Percentiles rank a stretch among this genome's conserved stretches.
Conservation (phyloP, 352 stramenopile species). For the Pythium aquatile region DNA sequence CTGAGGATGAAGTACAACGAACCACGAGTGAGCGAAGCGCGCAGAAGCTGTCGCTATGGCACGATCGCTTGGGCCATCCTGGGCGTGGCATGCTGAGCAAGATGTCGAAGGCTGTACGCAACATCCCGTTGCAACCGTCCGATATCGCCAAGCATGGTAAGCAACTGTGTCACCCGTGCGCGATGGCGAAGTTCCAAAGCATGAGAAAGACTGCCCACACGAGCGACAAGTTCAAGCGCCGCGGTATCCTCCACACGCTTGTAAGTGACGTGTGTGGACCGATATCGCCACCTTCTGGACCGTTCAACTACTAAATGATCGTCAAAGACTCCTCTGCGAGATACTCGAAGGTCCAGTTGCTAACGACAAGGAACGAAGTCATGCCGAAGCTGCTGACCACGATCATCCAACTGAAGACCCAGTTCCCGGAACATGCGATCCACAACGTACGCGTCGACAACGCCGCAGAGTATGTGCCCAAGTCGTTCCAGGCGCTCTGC, state of each 20-base stretch:
- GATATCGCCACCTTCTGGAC: slow-evolving; percentile 17
- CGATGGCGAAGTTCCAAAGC: slow-evolving; percentile 19
- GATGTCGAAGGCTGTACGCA: slow-evolving; percentile 6
- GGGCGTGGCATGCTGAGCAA: slow-evolving; percentile 14
- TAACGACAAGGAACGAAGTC: slow-evolving; percentile 20
- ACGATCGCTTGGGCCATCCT: slow-evolving; percentile 13
- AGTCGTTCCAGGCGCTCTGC: slow-evolving; percentile 22
- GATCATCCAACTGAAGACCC: slow-evolving; percentile 23
- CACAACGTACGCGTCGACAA: slow-evolving; percentile 20
- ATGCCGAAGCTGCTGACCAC: slow-evolving; percentile 22
- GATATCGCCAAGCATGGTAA: not conserved
- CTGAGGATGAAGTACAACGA: not conserved
- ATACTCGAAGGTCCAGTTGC: slow-evolving; percentile 16
- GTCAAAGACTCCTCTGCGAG: slow-evolving; percentile 14
- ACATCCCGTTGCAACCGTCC: slow-evolving; percentile 3
- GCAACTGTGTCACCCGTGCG: slow-evolving; percentile 9
- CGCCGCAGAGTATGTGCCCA: slow-evolving; percentile 17
- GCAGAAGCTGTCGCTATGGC: slow-evolving; percentile 4
- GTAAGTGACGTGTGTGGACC: slow-evolving; percentile 24
- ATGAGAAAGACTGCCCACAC: slow-evolving; percentile 7
- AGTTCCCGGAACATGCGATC: slow-evolving; percentile 23
- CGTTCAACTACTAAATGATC: slow-evolving; percentile 27
- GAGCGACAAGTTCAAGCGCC: slow-evolving; percentile 11
- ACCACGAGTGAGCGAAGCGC: not conserved
- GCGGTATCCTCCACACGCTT: slow-evolving; percentile 6